Base-by-base conservation (phyloP, 2,329 filamentous ascomycete species). In the Microdochium bolleyi region DNA sequence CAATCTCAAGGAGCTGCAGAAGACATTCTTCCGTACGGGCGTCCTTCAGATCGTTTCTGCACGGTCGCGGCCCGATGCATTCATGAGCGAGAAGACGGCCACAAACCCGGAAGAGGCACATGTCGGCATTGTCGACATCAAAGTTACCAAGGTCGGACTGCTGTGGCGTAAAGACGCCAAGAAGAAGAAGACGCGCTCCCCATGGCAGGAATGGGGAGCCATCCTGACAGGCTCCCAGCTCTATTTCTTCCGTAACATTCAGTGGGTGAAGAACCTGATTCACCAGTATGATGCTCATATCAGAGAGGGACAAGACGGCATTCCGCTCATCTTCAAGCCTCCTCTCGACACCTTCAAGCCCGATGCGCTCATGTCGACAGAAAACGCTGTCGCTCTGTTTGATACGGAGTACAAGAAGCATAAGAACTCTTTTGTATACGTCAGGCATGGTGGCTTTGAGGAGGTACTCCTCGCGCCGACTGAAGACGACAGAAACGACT, bases 201-300 rank as follows among this genome's bases (percentile, higher is more conserved):
- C 94, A 1, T 99, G 94, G 94, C 92, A 96, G 65, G 94, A 99
- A 77, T 99, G 94, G 94, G 94, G 94, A 51, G 94, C 91, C 24
- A 88, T 99, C 54, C 78, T 99, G 27, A 99, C 94, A 1, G 90
- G 92, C n/a, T 95, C 94, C 5, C 92, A 96, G 64, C 80, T 99
- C 8, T 99, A 96, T 68, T 90, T 99, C 68, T 99, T 97, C 73
- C 86, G 89, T 54, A 96, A 97, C 65, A 87, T 90, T 4, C 78
- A 84, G 21, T 99, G 94, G 92, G 84, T 95, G 32, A 97, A 96
- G 69, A 88, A 81, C 54, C 71, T 99, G 57, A 91, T 97, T 73
- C 82, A 88, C 57, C 94, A 99, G 65, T 86, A 92, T 64, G 91
- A 96, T 48, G 76, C 78, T 13, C 89, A 96, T 62, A 77, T 90